Conservation (phyloP, 306 rosid species). For the Styphnolobium japonicum region DNA sequence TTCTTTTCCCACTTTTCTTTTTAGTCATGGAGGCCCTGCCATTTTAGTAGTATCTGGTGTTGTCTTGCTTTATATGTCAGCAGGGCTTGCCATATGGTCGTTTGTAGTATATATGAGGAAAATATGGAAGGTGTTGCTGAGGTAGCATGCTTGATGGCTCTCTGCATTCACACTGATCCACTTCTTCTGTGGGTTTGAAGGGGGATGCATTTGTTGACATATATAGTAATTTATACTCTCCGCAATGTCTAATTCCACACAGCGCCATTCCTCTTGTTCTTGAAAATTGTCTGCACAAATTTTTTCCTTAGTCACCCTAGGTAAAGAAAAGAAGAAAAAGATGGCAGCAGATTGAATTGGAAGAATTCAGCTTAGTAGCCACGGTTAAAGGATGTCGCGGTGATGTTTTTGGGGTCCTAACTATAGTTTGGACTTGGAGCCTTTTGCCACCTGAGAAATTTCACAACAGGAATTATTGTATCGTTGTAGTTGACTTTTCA, state of each 20-base stretch:
- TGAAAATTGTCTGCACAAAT: neutral
- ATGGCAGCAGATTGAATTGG: neutral
- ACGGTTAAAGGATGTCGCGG: neutral
- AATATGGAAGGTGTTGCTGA: conserved; percentile 68
- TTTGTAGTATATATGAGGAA: conserved; percentile 70
- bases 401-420: neutral
- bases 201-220: conserved; percentile 20
- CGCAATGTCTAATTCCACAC: neutral
- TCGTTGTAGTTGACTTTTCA: conserved; percentile 8
- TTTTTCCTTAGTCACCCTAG: neutral
- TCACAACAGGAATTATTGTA: neutral
- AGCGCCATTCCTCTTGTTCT: conserved; percentile 16
- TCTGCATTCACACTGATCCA: conserved; percentile 10
- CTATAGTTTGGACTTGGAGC: conserved; percentile 14
- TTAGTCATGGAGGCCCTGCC: conserved; percentile 77
- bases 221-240: conserved; percentile 15
- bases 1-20: neutral
- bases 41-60: conserved; percentile 64
- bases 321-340: neutral
- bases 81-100: conserved; percentile 93
- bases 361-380: conserved; percentile 12
- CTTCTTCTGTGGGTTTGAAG: conserved; percentile 18
- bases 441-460: conserved; percentile 1
- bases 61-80: conserved; percentile 75
- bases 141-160: conserved; percentile 38